Evolutionary conservation across 495 filamentous ascomycete species (phyloP), one percentile per base, ranked within the genome.

Genomic region (Trichodelitschia bisporula): DNA sequence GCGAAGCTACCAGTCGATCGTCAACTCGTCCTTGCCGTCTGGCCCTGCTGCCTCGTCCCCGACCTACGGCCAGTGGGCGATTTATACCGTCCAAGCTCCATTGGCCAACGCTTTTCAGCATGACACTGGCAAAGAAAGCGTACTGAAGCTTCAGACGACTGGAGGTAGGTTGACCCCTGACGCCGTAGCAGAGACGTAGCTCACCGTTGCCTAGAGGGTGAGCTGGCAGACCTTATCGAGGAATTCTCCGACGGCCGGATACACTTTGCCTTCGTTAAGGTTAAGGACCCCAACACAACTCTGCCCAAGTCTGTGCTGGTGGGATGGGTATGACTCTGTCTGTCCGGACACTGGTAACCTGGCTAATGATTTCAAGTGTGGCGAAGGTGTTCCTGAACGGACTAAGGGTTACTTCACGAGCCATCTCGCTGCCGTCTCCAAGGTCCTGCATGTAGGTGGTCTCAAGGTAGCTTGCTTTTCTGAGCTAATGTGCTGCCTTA

Each of bases 391-490:
- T n/a, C 86, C 86, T 4, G 86, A 95, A 56, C 62, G 83, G 41
- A 93, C 83, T 11, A 95, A 95, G 47, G 86, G 86, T 15, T 95
- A 95, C 47, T 99, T 95, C 44, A 93, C 79, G 19, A 92, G 80
- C 45, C 82, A 99, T 55, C 50, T 83, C 13, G 69, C 77, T 35
- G 69, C 77, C 12, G 79, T 93, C 17, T 70, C 79, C 18, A 92
- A 89, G 49, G 59, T 91, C 34, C 60, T 99, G 16, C 82, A 91
- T 56, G 69, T 72, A 52, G 52, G 61, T 48, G 3, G 19, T 31
- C 37, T 17, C 3, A 27, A 23, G 10, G 14, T 23, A 31, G n/a
- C 9, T 11, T 20, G 19, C 19, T n/a, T 21, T 27, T n/a, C n/a
- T n/a, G 6, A 9, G 14, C 33, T 3, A 8, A 15, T 4, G 19